Percentiles rank a stretch among this genome's conserved stretches.
phyloP scores from a whole-genome alignment of 805 yeast species.

The Barnettozyma pratensis region DNA sequence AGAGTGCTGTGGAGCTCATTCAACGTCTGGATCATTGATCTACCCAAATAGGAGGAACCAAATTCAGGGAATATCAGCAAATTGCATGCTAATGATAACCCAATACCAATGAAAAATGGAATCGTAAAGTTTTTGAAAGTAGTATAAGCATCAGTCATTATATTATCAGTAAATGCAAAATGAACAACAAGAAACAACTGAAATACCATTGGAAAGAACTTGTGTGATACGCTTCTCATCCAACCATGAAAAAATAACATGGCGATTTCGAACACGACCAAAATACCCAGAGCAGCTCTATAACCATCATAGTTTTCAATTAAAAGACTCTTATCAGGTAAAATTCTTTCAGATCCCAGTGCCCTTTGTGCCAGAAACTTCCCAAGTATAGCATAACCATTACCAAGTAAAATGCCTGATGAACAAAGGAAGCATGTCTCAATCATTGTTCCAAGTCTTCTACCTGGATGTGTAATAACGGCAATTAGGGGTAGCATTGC shows the following conservation, averaged over 20 bases:
- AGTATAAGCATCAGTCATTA: slow-evolving; percentile 26
- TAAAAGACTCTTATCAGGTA: slow-evolving; percentile 29
- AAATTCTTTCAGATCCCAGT: slow-evolving; percentile 24
- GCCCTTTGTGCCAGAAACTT: slow-evolving; percentile 37
- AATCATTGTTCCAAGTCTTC: slow-evolving; percentile 43
- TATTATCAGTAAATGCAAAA: slow-evolving; percentile 38
- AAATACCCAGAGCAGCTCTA: slow-evolving; percentile 36
- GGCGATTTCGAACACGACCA: slow-evolving; percentile 39
- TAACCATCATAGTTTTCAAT: slow-evolving; percentile 26
- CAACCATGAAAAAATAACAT: slow-evolving; percentile 43
- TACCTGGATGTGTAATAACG: slow-evolving; percentile 45
- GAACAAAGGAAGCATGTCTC: slow-evolving; percentile 37
- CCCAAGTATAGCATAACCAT: slow-evolving; percentile 37
- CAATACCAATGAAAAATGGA: slow-evolving; percentile 44
- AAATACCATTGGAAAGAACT: slow-evolving; percentile 41
- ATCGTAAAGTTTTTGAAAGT: slow-evolving; percentile 33
- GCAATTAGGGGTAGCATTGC: slow-evolving; percentile 41
- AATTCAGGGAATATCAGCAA: slow-evolving; percentile 44
- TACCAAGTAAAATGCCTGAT: slow-evolving; percentile 37
- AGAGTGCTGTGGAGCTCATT: slow-evolving; percentile 36
- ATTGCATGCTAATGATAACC: slow-evolving; percentile 38
- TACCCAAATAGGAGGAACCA: slow-evolving; percentile 45
- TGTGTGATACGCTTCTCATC: slow-evolving; percentile 42
- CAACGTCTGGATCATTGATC: slow-evolving; percentile 34
- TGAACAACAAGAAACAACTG: slow-evolving; percentile 46